Evolutionary conservation across 345 rosid species (phyloP).

Genomic region (Eucalyptus globulus): DNA sequence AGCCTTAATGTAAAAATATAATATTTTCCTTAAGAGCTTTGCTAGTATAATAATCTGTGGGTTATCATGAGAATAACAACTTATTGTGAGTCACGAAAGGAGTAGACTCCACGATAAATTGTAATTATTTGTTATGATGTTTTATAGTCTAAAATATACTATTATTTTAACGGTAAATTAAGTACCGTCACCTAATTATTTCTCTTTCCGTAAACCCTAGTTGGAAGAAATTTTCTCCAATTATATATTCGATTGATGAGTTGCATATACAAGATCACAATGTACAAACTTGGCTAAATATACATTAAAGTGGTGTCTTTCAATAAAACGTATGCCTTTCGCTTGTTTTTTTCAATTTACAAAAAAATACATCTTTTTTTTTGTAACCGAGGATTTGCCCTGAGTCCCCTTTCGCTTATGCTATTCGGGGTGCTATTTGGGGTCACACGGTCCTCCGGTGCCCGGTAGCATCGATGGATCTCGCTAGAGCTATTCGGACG

Average conservation of each 20-base stretch:
- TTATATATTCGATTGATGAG: neutral
- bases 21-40: neutral
- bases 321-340: neutral
- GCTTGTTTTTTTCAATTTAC: neutral
- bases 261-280: neutral
- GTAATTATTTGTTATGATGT: too few relatives aligned
- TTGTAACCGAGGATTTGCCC: too few relatives aligned
- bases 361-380: neutral
- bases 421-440: accelerated
- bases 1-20: neutral
- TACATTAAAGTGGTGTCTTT: neutral
- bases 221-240: neutral
- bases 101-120: too few relatives aligned
- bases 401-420: accelerated
- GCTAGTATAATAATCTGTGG: too few relatives aligned
- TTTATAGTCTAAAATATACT: too few relatives aligned
- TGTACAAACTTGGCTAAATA: neutral
- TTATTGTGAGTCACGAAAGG: too few relatives aligned
- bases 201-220: neutral
- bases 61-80: too few relatives aligned
- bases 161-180: too few relatives aligned
- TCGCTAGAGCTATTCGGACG: accelerated
- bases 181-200: too few relatives aligned
- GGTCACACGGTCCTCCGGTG: accelerated
- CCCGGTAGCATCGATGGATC: accelerated